Base-by-base conservation (phyloP, 768 basidiomycete genomes). In the Russula virescens region DNA sequence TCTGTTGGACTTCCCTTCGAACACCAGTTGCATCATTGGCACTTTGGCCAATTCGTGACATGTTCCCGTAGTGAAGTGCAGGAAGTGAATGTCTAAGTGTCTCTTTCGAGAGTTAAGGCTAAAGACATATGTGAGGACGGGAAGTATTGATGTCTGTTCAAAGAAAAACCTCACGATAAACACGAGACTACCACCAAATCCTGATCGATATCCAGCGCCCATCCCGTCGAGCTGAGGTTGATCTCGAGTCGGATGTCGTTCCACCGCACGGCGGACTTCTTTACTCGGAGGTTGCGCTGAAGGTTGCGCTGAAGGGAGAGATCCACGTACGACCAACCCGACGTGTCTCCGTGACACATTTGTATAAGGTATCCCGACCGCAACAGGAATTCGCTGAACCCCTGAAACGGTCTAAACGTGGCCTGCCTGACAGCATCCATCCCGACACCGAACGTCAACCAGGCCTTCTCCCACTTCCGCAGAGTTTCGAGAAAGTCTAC, bases 151-250 rank as follows among this genome's bases (percentile, higher is more conserved):
- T 58, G 23, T 50, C 40, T 8, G 49, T 23, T 10, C 7, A 21
- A 47, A 46, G 46, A 59, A 40, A 55, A 31, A 21, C 18, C 46
- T 55, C 52, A 59, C 62, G 46, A 53, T 10, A 34, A 19, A 23
- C 47, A 18, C 8, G 45, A 58, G 62, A 49, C 47, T 4, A 23
- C 62, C 3, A 49, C 23, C 21, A 63, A 35, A 50, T 63, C 53
- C 26, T 63, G 58, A 45, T 59, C 46, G 34, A 63, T 16, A 42
- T 49, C 55, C 46, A 48, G 43, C 40, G 61, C 53, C 54, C 60
- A 49, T 34, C 59, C 43, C 43, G 63, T 55, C 48, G 68, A 62
- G 61, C 21, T 61, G 60, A 64, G 69, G 67, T 56, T 69, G 76
- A 48, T 67, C 21, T 28, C 57, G 11, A 55, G 57, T 14, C n/a